Evolutionary conservation across 352 stramenopile genomes (phyloP).

Genomic region (Aphanomyces stellatus): DNA sequence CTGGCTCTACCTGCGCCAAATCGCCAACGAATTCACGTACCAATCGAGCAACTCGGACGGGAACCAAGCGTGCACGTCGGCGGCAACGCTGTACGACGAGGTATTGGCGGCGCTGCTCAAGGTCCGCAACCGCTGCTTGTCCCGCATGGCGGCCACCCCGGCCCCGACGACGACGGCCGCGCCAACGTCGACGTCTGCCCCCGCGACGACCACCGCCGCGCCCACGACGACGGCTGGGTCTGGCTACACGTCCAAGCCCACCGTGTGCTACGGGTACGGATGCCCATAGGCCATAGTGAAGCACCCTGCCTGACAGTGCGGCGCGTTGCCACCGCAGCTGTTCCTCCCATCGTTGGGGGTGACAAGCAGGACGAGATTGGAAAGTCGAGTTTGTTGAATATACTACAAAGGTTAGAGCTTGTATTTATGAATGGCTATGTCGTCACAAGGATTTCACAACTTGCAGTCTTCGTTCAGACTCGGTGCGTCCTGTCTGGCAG

Average conservation of each 20-base stretch:
- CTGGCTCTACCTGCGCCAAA: neutral
- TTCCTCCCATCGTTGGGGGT: no score
- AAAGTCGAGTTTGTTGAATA: no score
- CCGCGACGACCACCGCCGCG: neutral
- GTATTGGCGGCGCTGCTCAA: neutral
- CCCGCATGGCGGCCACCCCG: neutral
- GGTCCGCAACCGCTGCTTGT: conserved; percentile 13
- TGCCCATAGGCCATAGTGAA: no score
- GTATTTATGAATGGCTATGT: no score
- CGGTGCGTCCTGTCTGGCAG: no score
- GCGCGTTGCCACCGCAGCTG: no score
- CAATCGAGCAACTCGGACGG: neutral
- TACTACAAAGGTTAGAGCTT: no score
- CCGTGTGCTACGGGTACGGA: neutral
- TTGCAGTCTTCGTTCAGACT: no score
- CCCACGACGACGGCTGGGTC: neutral
- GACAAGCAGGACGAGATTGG: no score
- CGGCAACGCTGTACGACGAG: conserved; percentile 5
- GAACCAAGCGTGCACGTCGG: conserved; percentile 1
- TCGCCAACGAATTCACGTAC: neutral
- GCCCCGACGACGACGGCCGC: neutral
- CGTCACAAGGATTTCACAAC: no score
- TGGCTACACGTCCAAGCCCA: neutral
- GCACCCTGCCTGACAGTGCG: no score
- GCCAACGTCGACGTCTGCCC: neutral